Evolutionary conservation across 345 rosid species (phyloP), one percentile per base, ranked within the genome.

Genomic region (Isatis tinctoria): DNA sequence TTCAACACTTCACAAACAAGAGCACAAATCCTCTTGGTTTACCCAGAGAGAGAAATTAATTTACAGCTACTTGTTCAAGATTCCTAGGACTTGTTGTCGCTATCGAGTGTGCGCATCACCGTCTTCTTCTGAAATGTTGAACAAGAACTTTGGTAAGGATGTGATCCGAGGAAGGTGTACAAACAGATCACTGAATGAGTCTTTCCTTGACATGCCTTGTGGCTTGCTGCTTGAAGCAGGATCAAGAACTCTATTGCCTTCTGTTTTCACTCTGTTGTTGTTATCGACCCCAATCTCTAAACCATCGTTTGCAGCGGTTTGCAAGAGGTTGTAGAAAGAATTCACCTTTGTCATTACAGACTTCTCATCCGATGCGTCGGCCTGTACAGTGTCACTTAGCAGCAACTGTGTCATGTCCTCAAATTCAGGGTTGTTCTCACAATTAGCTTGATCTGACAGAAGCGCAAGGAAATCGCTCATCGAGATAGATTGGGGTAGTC

Each of bases 301-400:
- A 10, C 28, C 67, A 27, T 62, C 32, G 44, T 65, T 87, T 69
- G 86, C 84, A 2, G 86, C 13, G 6, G 64, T 27, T 85, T 91
- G 91, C 83, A 95, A 69, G 60, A 95, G 97, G 85, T 97, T 90
- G 64, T 82, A 90, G 37, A 95, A 90, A 68, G 99, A 95, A 70
- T 95, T 90, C 73, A 95, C 99, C 83, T 97, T 86, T 22, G 97
- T 82, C 96, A 95, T 92, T 16, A 95, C 90, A 70, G 82, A 85
- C 69, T 87, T 90, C 84, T 95, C 99, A 65, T 92, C 99, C 0
- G 97, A 85, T 45, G 90, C 35, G 4, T 88, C 66, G 4, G 80
- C 56, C 43, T 85, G 96, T 22, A n/a, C n/a, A n/a, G 83, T 60
- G 71, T 95, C 99, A 57, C 89, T 90, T 20, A 95, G 87, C 28